Base-by-base conservation (phyloP, 495 filamentous ascomycete species). In the Pseudomonodictys pantanalensis region DNA sequence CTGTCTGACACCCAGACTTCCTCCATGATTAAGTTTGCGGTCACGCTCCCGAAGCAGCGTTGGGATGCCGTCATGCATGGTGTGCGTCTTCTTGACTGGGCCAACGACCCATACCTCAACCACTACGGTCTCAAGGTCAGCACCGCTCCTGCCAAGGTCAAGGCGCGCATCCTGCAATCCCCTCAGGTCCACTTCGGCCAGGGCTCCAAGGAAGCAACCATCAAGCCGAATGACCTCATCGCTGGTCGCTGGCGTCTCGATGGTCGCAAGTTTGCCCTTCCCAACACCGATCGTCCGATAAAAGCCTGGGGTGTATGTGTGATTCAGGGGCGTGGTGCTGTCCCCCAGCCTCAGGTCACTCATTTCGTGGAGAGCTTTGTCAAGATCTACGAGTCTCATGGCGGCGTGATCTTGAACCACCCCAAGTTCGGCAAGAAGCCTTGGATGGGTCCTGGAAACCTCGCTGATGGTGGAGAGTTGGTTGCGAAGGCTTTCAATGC, bases 1-100 rank as follows among this genome's bases (percentile, higher is more conserved):
- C 75, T 97, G 1, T 82, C 83, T 58, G 81, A 88, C 17, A 65
- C 69, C 0, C 84, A 88, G 78, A 93, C 91, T 0, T 69, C 80
- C 0, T 67, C 81, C 8, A 97, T 98, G 92, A 95, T 98, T 73
- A 90, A 86, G 68, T 90, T 89, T 70, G 90, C 91, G 1, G 84
- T 83, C 3, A 77, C 77, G 24, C 79, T 82, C 1, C 93, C 93
- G 0, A 39, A 59, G 0, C 65, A 83, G 24, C 89, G 92, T 18
- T 77, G 81, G 65, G 49, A 64, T 0, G 77, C 85, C 12, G 87
- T 97, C 50, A 60, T 78, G 28, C 69, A 79, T n/a, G 86, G 86
- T 20, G 79, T 95, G 18, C 60, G 70, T 0, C 78, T 86, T 60
- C 78, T 97, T 0, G 71, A 85, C 24, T 93, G 90, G 82, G 60